Percentiles rank a stretch among this genome's conserved stretches.
Evolutionary conservation across 176 grass and related monocot species (phyloP).

Genomic region (Oryza officinalis): DNA sequence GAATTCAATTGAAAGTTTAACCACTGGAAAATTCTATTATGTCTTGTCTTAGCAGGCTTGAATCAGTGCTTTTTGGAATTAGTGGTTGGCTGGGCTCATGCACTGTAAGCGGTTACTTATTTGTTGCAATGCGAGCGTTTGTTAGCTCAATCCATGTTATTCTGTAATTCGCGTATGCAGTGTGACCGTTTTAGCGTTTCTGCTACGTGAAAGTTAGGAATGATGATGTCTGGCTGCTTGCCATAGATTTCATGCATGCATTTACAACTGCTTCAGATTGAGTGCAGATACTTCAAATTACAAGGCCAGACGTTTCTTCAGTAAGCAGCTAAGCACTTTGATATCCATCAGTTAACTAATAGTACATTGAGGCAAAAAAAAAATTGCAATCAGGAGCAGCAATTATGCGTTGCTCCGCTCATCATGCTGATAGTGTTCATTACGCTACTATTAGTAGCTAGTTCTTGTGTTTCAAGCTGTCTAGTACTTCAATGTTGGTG

Average conservation of each 20-base stretch:
- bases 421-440: neutral
- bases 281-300: neutral
- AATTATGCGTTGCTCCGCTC: neutral
- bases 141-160: neutral
- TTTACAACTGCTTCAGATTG: slow-evolving; percentile 24
- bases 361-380: neutral
- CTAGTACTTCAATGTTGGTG: neutral
- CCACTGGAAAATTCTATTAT: neutral
- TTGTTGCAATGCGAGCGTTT: neutral
- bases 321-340: neutral
- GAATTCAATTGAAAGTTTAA: neutral
- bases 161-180: neutral
- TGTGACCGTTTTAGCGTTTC: neutral
- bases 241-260: slow-evolving; percentile 6
- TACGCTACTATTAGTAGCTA: neutral
- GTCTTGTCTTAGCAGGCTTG: neutral
- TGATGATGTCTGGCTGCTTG: neutral
- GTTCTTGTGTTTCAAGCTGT: neutral
- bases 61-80: slow-evolving; percentile 24
- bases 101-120: neutral
- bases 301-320: neutral
- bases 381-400: neutral
- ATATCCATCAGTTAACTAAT: neutral
- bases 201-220: neutral
- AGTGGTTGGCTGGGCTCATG: slow-evolving; percentile 25